A percentile compares a stretch with the other conserved stretches of the same genome.
These are phyloP conservation scores for Solanum rostratum DNA, from an alignment of 257 asterid genomes.

Conservation along the genomic window DNA sequence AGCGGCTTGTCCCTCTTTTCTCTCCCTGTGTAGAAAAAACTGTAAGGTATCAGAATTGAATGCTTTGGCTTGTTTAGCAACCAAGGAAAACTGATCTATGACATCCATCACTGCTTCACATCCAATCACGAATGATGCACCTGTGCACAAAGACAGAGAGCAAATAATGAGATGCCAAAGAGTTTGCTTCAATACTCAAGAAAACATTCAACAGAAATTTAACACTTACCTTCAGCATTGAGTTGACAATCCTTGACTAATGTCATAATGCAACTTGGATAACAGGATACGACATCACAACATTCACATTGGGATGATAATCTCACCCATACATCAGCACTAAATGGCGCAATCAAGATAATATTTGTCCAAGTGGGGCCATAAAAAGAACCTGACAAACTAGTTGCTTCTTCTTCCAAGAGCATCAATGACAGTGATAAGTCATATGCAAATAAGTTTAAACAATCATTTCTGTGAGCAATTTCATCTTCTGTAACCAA, in stretches of 20 bases:
- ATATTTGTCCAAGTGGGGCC: constrained; percentile 13
- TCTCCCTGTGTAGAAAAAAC: constrained; percentile 39
- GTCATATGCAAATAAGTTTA: constrained; percentile 66
- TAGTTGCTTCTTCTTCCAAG: constrained; percentile 22
- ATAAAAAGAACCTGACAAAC: constrained; percentile 17
- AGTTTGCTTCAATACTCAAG: not conserved
- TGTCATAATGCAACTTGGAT: constrained; percentile 59
- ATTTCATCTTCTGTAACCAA: constrained; percentile 48
- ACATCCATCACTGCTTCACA: constrained; percentile 44
- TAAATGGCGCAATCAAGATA: constrained; percentile 43
- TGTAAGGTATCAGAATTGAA: constrained; percentile 43
- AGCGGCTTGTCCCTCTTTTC: constrained; percentile 20
- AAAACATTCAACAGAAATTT: not conserved
- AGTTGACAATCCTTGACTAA: constrained; percentile 44
- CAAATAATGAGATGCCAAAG: not conserved
- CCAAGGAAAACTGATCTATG: constrained; percentile 59
- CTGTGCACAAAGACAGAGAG: constrained; percentile 30
- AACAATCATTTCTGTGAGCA: constrained; percentile 46
- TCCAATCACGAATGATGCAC: constrained; percentile 39
- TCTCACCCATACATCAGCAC: constrained; percentile 81
- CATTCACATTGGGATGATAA: constrained; percentile 41
- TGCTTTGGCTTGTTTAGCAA: constrained; percentile 33
- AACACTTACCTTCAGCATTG: constrained; percentile 49
- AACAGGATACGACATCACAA: constrained; percentile 16
- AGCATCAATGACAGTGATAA: constrained; percentile 51